These are phyloP conservation scores for Pulveroboletus frians DNA, from an alignment of 768 basidiomycete genomes.

Conservation along the genomic window DNA sequence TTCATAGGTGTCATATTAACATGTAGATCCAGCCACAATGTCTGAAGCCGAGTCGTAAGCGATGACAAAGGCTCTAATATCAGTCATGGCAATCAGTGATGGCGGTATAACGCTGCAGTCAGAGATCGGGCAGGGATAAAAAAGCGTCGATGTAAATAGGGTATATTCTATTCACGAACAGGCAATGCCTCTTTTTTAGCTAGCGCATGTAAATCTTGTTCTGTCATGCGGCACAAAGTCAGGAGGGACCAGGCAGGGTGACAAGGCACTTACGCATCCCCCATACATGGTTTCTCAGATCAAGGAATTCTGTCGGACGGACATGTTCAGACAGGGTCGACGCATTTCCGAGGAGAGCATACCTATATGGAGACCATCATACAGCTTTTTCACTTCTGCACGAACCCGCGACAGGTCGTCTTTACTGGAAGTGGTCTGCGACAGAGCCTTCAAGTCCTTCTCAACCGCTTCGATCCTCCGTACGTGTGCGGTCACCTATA, in stretches of 20 bases:
- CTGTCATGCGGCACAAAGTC: constrained; percentile 32
- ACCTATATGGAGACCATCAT: constrained; percentile 80
- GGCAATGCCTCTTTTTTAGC: constrained; percentile 62
- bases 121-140: neutral
- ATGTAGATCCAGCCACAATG: neutral
- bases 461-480: constrained; percentile 82
- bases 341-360: constrained; percentile 19
- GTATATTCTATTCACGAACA: constrained; percentile 45
- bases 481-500: constrained; percentile 77
- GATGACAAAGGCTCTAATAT: neutral
- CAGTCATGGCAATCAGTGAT: too few species aligned
- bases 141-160: neutral
- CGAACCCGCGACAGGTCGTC: constrained; percentile 75
- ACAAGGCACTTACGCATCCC: constrained; percentile 66
- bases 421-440: constrained; percentile 61
- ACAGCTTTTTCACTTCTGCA: constrained; percentile 81
- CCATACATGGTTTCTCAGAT: constrained; percentile 78
- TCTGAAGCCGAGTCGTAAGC: neutral
- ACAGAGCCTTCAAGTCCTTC: constrained; percentile 77
- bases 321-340: neutral
- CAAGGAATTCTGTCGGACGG: constrained; percentile 60
- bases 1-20: neutral
- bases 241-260: neutral
- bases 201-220: constrained; percentile 74
- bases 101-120: neutral